Evolutionary conservation across 2,329 filamentous ascomycete genomes (phyloP).

Genomic region (Aspergillus glaucus): DNA sequence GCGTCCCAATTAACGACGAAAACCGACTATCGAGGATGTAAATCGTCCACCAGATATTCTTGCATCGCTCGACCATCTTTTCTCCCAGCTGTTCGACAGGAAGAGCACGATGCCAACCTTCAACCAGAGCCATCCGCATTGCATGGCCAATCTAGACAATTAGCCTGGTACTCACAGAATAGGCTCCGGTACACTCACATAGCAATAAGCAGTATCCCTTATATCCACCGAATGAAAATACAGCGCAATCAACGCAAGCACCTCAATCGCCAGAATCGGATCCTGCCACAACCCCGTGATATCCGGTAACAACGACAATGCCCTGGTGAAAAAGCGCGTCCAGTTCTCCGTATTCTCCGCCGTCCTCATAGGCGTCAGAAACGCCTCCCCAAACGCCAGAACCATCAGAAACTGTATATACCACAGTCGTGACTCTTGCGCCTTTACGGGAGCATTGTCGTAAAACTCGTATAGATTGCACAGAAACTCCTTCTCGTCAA

Average conservation of each 20-base stretch:
- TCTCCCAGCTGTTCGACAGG: slow-evolving; percentile 42
- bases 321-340: slow-evolving; percentile 39
- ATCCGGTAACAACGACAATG: slow-evolving; percentile 37
- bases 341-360: slow-evolving; percentile 36
- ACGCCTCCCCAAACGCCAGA: slow-evolving; percentile 48
- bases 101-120: slow-evolving; percentile 51
- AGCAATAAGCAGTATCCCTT: slow-evolving; percentile 45
- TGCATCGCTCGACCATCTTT: slow-evolving; percentile 42
- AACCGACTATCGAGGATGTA: slow-evolving; percentile 51
- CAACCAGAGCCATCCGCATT: slow-evolving; percentile 46
- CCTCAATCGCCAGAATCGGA: slow-evolving; percentile 40
- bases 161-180: background rate
- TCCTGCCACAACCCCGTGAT: slow-evolving; percentile 35
- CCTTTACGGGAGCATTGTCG: slow-evolving; percentile 21
- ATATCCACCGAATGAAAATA: slow-evolving; percentile 48
- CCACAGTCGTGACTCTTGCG: slow-evolving; percentile 33
- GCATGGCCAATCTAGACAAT: slow-evolving; percentile 47
- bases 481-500: slow-evolving; percentile 47
- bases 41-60: slow-evolving; percentile 52
- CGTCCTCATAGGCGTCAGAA: slow-evolving; percentile 35
- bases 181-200: slow-evolving; percentile 27
- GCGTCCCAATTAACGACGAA: slow-evolving; percentile 49
- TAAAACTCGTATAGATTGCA: slow-evolving; percentile 35
- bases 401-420: slow-evolving; percentile 48
- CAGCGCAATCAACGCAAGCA: slow-evolving; percentile 45